Base-by-base conservation (phyloP, 768 basidiomycete species). In the Podaxis rugospora region DNA sequence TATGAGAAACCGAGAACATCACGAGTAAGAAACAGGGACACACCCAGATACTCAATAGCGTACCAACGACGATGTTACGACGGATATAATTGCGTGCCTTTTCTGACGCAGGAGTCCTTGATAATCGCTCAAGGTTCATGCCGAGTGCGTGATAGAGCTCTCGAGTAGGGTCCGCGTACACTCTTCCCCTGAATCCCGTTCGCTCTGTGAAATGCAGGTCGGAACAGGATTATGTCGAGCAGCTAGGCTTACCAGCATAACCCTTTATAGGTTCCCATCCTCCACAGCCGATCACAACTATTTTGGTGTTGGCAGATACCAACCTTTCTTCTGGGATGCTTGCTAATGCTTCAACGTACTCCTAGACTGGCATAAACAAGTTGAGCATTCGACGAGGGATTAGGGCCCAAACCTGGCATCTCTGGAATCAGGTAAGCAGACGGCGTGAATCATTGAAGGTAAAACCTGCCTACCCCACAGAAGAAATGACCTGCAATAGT, bases 131-230 rank as follows among this genome's bases (percentile, higher is more conserved):
- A 2, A 77, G 69, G 2, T 78, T 83, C 79, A 92, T 83, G 1
- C 87, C 88, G 0, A 92, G 77, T 0, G 75, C 73, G 25, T 73
- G 78, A 67, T 87, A 92, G 0, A 93, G 72, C 25, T 74, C 68
- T 3, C 87, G 78, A 0, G 77, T 75, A 0, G 89, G 86, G 65
- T 92, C 86, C 10, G 89, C 85, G 67, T 85, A 92, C 27, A 92
- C 80, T 0, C 69, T 61, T 0, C 80, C 79, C 7, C 61, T 62
- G 65, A 82, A 84, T 0, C 69, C 71, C 0, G 84, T 82, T 0
- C 67, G 73, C 56, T 83, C 83, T 83, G 61, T 2, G 3, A 21
- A 40, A 40, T 35, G 37, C 27, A 58, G 5, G 16, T 23, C 13
- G 9, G 13, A 62, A 7, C 36, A 2, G 25, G 28, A 18, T 21